Percentiles rank a stretch among this genome's conserved stretches.
phyloP scores from a whole-genome alignment of 78 protist species.

The Dictyostelium purpureum region DNA sequence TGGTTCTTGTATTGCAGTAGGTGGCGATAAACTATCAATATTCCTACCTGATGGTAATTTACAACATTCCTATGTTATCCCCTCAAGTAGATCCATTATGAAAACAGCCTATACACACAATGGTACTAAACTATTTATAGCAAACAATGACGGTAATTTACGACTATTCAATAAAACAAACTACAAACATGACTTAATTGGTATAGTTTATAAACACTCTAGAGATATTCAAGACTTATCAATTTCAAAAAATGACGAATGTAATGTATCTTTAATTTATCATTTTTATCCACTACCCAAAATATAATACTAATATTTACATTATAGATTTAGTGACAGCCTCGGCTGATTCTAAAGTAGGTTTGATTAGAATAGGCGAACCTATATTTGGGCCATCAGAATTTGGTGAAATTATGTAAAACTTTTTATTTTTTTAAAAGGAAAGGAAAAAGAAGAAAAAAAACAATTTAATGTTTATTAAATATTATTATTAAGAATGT shows the following conservation, averaged over 20 bases:
- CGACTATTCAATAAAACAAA: slow-evolving; percentile 27
- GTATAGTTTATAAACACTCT: slow-evolving; percentile 40
- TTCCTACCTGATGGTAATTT: slow-evolving; percentile 9
- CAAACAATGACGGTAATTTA: slow-evolving; percentile 38
- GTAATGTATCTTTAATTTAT: not conserved
- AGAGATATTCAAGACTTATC: slow-evolving; percentile 64
- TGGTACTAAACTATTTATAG: slow-evolving; percentile 19
- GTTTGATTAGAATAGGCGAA: slow-evolving; percentile 59
- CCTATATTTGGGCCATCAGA: slow-evolving; percentile 36
- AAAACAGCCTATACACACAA: not conserved
- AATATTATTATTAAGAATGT: no score
- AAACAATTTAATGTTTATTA: not conserved
- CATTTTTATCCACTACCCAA: not conserved
- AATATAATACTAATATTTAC: no score
- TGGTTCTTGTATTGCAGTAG: slow-evolving; percentile 2
- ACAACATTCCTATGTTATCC: not conserved
- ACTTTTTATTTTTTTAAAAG: not conserved
- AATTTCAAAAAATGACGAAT: slow-evolving; percentile 76
- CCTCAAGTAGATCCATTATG: not conserved
- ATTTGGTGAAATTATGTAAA: slow-evolving; percentile 25
- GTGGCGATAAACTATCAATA: slow-evolving; percentile 24
- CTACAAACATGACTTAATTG: slow-evolving; percentile 18
- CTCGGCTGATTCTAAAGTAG: slow-evolving; percentile 15
- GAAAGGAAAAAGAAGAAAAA: not conserved
- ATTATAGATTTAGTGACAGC: slow-evolving; percentile 44